Conservation (phyloP, 73 alveolate species). For the Paramecium sonneborni region DNA sequence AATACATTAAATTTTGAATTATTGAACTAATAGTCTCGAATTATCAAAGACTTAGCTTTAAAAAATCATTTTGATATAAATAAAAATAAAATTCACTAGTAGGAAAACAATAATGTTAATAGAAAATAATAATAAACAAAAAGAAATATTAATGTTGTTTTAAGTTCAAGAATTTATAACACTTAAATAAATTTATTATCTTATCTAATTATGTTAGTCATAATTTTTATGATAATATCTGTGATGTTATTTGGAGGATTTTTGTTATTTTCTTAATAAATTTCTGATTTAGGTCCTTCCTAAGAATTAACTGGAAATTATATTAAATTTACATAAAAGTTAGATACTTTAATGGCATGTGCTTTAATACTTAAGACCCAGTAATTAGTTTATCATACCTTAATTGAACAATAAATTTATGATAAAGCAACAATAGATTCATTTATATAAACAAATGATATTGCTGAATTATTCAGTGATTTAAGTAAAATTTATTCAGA, state of each 20-base stretch:
- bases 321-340: neutral
- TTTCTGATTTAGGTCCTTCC: neutral
- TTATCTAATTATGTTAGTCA: neutral
- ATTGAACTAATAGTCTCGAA: neutral
- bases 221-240: neutral
- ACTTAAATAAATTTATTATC: neutral
- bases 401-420: neutral
- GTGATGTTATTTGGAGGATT: neutral
- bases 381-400: neutral
- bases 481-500: neutral
- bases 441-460: neutral
- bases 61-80: neutral
- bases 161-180: slow-evolving; percentile 28
- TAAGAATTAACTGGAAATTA: neutral
- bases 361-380: neutral
- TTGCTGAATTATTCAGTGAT: neutral
- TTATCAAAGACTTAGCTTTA: neutral
- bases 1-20: neutral
- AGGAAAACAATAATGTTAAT: neutral
- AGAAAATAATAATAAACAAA: neutral
- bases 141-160: neutral
- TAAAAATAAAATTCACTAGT: neutral
- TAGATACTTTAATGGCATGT: neutral
- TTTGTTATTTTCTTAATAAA: neutral
- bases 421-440: neutral